phyloP scores from a whole-genome alignment of 148 eudicot species.

The Rhododendron williamsianum region DNA sequence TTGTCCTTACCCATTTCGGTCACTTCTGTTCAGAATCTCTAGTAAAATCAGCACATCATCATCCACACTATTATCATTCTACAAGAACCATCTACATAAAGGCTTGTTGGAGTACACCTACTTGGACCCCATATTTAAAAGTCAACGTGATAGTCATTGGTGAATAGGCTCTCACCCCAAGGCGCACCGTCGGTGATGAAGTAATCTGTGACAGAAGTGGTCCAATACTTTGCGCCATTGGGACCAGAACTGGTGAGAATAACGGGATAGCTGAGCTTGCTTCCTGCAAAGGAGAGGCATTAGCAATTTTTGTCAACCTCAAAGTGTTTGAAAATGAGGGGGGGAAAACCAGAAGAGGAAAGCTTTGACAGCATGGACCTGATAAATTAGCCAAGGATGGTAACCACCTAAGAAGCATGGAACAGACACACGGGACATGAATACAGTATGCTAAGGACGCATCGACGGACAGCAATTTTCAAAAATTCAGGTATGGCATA shows the following conservation, averaged over 20 bases:
- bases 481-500: neutral
- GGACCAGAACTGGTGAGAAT: constrained; percentile 81
- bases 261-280: constrained; percentile 81
- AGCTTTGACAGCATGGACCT: neutral
- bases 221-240: constrained; percentile 83
- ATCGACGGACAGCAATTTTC: neutral
- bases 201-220: constrained; percentile 74
- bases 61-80: neutral
- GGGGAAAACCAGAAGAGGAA: neutral
- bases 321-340: neutral
- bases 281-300: constrained; percentile 41
- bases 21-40: neutral
- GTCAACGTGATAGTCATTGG: neutral
- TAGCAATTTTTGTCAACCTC: neutral
- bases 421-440: neutral
- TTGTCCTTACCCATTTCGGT: neutral
- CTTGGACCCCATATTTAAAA: constrained; percentile 2
- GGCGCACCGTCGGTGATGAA: constrained; percentile 71
- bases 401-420: neutral
- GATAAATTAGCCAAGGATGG: neutral
- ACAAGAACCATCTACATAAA: neutral
- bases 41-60: neutral
- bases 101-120: neutral
- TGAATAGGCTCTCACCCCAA: constrained; percentile 55
- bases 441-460: neutral